Base-by-base conservation (phyloP, 192 early-diverging fungal species). In the Backusella macrospora region DNA sequence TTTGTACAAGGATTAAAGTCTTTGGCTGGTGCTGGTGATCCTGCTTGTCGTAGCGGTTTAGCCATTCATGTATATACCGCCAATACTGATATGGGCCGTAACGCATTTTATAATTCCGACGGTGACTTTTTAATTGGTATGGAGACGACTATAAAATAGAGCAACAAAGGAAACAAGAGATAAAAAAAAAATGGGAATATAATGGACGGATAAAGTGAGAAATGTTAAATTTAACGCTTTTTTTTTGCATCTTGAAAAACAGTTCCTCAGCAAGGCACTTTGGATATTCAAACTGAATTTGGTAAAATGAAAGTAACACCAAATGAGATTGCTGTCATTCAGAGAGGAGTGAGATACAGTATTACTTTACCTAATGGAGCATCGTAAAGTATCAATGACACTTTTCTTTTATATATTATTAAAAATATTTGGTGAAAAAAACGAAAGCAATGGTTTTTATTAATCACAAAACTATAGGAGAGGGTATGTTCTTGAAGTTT, bases 251-350 rank as follows among this genome's bases (percentile, higher is more conserved):
- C n/a, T 62, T 68, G n/a, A 16, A 26, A 62, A 44, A 65, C 82
- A 88, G 95, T 98, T 44, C 97, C 97, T 14, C 96, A 99, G 83
- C 90, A 93, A 49, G 96, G 96, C 16, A 78, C 86, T n/a, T 84
- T 99, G 59, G 90, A 92, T 71, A 93, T 98, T 70, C 88, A 87
- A 23, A 99, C 97, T 12, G 97, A 99, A 79, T 89, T 98, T 74
- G 97, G 97, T 68, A 80, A 83, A 65, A 83, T 99, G 48, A 65
- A 87, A 74, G 95, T 93, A 10, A 84, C 84, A 55, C 95, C 97
- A 8, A 93, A 93, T 79, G 96, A 99, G 73, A 96, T 99, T 76
- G 88, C 85, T 15, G 96, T 99, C 23, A 95, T 99, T 73, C 97
- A 95, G 67, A 91, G 94, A 45, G 96, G 96, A 5, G 93, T 99